Percentiles rank a stretch among this genome's conserved stretches.
These are phyloP conservation scores for Dictyostelium firmibasis DNA, from an alignment of 78 protist genomes.

Conservation along the genomic window DNA sequence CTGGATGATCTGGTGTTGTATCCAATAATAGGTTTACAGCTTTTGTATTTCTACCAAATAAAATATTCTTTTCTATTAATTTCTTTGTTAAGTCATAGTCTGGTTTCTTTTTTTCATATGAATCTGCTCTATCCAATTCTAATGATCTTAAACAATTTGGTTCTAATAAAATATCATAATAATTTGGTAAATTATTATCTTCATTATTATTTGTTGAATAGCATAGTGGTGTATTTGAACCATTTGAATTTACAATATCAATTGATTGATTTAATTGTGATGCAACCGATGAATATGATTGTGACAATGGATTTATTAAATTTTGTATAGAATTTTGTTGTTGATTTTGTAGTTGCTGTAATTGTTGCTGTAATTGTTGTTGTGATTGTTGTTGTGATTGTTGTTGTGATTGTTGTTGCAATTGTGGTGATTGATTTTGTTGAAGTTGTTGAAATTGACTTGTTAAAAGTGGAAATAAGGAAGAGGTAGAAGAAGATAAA, in stretches of 20 bases:
- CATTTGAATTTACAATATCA: not conserved
- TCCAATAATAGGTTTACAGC: conserved; percentile 40
- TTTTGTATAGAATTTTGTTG: not conserved
- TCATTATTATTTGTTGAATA: not conserved
- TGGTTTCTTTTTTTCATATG: conserved; percentile 44
- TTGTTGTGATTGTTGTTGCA: not conserved
- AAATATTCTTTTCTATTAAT: conserved; percentile 36
- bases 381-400: not conserved
- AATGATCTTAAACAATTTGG: not conserved
- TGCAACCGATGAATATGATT: conserved; percentile 41
- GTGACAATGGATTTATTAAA: conserved; percentile 28
- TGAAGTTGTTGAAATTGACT: not conserved
- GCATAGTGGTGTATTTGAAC: conserved; percentile 13
- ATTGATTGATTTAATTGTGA: conserved; percentile 31
- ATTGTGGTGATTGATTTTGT: not conserved
- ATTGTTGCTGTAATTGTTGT: not conserved
- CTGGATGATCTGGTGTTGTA: conserved; percentile 71
- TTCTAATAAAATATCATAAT: conserved; percentile 45
- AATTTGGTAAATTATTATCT: conserved; percentile 10
- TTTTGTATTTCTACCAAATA: conserved; percentile 29
- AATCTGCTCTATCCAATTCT: conserved; percentile 36
- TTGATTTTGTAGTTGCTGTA: not conserved
- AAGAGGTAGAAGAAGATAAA: not conserved
- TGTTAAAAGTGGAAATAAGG: not conserved
- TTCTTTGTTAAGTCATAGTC: conserved; percentile 11